Conservation (phyloP, 176 grass and related monocot species). For the Cocos nucifera region DNA sequence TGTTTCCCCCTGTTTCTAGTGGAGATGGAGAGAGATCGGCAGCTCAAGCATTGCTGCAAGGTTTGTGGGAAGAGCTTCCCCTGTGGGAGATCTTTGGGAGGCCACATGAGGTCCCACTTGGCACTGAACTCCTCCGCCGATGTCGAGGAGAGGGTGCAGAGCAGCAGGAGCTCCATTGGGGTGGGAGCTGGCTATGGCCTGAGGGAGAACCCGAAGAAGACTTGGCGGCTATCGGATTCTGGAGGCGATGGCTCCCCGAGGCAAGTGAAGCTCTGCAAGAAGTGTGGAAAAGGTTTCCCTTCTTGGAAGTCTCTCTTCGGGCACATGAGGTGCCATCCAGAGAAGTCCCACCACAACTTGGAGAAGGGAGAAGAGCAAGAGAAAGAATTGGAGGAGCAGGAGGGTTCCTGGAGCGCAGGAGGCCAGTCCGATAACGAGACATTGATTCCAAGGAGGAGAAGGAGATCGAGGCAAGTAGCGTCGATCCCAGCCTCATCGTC, state of each 20-base stretch:
- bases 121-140: no score
- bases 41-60: constrained; percentile 34
- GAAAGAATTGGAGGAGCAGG: neutral
- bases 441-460: neutral
- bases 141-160: no score
- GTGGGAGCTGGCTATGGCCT: constrained; percentile 1
- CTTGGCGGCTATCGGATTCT: neutral
- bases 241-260: neutral
- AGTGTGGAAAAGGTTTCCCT: no score
- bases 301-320: no score
- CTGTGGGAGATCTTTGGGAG: constrained; percentile 25
- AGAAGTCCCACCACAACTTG: no score
- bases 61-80: constrained; percentile 53
- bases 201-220: constrained; percentile 6
- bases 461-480: constrained; percentile 9
- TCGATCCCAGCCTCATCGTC: neutral
- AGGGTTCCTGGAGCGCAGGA: neutral
- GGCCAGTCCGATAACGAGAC: neutral
- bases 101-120: no score
- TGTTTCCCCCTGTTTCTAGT: no score
- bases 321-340: no score
- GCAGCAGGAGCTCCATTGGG: neutral
- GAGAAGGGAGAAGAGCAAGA: neutral
- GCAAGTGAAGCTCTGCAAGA: no score
- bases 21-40: constrained; percentile 6